Evolutionary conservation across 306 rosid species (phyloP), one percentile per base, ranked within the genome.

Genomic region (Medicago lupulina): DNA sequence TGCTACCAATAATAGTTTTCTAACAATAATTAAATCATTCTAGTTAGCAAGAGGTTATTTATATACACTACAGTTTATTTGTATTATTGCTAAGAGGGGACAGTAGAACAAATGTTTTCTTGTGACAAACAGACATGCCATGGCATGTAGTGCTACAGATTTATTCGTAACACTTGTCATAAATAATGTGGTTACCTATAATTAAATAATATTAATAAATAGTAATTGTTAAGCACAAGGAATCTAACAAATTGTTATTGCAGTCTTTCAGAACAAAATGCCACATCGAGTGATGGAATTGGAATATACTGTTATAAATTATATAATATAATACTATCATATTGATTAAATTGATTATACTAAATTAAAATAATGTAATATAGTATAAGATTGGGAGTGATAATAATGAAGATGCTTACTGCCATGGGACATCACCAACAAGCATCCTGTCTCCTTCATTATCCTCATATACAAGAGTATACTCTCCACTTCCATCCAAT

Each of bases 341-440:
- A 61, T 15, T 6, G 62, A 83, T 4, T n/a, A 14, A 69, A 9
- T 15, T 6, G 62, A 83, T 4, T n/a, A 14, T 65, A 9, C 76
- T 11, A 50, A n/a, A n/a, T 1, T 16, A 7, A 7, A 16, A 16
- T 51, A 51, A 3, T 16, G 64, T 16, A 74, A 53, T 13, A 78
- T 64, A 81, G 70, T 8, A 21, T 66, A 66, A 66, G 10, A 41
- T 67, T 7, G 74, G 57, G 78, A 84, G 63, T 54, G 61, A 72
- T 71, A 78, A 76, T 73, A 62, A 43, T 43, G 15, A 43, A 85
- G 87, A 86, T 85, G 89, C 99, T 89, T 96, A 96, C 99, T 84
- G 88, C 99, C 99, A 96, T n/a, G 99, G 99, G 80, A 96, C 99
- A 91, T 96, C 99, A 72, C 99, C 99, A 84, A 89, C 99, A 58